phyloP scores from a whole-genome alignment of 2,329 filamentous ascomycete genomes.

The Elsinoe necatrix region DNA sequence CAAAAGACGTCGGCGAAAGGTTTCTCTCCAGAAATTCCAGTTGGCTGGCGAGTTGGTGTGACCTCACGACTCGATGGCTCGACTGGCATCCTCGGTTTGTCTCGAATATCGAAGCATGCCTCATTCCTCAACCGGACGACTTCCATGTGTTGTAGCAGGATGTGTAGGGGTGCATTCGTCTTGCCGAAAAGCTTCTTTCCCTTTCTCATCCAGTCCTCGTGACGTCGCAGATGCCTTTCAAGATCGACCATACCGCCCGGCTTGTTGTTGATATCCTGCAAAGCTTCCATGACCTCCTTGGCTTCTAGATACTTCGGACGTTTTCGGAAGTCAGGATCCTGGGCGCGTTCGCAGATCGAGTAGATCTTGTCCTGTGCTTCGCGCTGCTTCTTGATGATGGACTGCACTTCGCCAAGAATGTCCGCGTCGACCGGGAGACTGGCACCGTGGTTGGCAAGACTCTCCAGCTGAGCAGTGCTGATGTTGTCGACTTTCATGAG shows the following conservation, averaged over 20 bases:
- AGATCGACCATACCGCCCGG: constrained; percentile 84
- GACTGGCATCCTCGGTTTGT: constrained; percentile 80
- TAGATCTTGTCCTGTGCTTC: constrained; percentile 86
- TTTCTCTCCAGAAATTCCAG: constrained; percentile 27
- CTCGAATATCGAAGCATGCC: constrained; percentile 83
- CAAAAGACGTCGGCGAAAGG: constrained; percentile 69
- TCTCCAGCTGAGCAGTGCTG: constrained; percentile 90
- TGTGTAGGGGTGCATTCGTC: constrained; percentile 92
- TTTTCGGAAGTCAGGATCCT: constrained; percentile 63
- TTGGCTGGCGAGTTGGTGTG: constrained; percentile 43
- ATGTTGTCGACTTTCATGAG: constrained; percentile 85
- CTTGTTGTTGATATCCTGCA: constrained; percentile 87
- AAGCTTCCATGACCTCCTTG: constrained; percentile 75
- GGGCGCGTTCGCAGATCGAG: constrained; percentile 69
- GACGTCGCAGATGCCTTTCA: constrained; percentile 85
- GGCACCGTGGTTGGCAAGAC: constrained; percentile 73
- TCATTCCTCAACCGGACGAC: constrained; percentile 83
- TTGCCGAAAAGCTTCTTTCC: constrained; percentile 98
- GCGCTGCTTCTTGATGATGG: constrained; percentile 89
- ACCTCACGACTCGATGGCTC: constrained; percentile 86
- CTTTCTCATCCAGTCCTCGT: constrained; percentile 98
- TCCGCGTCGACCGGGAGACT: constrained; percentile 72
- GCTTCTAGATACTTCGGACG: constrained; percentile 84
- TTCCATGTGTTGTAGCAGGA: constrained; percentile 88
- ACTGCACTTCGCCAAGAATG: constrained; percentile 74